Conservation (phyloP, 2,329 filamentous ascomycete species). For the Penicillium sp. region DNA sequence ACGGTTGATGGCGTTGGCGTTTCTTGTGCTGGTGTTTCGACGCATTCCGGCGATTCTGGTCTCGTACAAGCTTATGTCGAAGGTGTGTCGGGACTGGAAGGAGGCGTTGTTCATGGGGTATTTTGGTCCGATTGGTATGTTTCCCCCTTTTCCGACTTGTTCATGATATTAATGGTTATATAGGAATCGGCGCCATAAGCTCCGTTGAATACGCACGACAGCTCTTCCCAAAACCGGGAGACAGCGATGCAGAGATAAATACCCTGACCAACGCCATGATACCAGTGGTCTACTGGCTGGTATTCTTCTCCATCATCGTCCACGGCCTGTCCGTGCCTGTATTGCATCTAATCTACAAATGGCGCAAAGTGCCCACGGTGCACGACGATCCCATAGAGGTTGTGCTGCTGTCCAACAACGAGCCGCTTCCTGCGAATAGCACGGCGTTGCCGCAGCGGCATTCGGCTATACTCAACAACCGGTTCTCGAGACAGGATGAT, state of each 20-base stretch:
- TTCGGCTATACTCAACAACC: slow-evolving; percentile 33
- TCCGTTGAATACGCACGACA: slow-evolving; percentile 45
- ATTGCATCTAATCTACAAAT: slow-evolving; percentile 30
- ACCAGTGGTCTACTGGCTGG: slow-evolving; percentile 46
- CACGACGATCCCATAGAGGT: slow-evolving; percentile 32
- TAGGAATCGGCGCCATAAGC: slow-evolving; percentile 43
- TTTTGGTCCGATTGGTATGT: slow-evolving; percentile 41
- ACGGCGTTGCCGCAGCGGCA: slow-evolving; percentile 23
- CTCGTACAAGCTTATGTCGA: slow-evolving; percentile 55
- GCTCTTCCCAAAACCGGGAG: slow-evolving; percentile 39
- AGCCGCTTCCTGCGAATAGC: slow-evolving; percentile 34
- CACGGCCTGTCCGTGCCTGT: slow-evolving; percentile 37
- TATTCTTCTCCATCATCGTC: slow-evolving; percentile 38
- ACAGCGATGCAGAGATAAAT: slow-evolving; percentile 40
- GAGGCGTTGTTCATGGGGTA: slow-evolving; percentile 62
- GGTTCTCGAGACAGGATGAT: slow-evolving; percentile 24
- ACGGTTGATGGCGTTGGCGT: slow-evolving; percentile 50
- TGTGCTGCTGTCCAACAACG: slow-evolving; percentile 30
- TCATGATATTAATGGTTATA: background rate
- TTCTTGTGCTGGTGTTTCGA: slow-evolving; percentile 53
- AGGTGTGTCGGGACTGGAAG: slow-evolving; percentile 50
- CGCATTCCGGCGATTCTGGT: slow-evolving; percentile 55
- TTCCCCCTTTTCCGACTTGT: background rate
- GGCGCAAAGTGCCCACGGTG: slow-evolving; percentile 27
- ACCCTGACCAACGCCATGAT: slow-evolving; percentile 37